Evolutionary conservation across 129 eudicot species (phyloP).

Genomic region (Pittosporum tobira): DNA sequence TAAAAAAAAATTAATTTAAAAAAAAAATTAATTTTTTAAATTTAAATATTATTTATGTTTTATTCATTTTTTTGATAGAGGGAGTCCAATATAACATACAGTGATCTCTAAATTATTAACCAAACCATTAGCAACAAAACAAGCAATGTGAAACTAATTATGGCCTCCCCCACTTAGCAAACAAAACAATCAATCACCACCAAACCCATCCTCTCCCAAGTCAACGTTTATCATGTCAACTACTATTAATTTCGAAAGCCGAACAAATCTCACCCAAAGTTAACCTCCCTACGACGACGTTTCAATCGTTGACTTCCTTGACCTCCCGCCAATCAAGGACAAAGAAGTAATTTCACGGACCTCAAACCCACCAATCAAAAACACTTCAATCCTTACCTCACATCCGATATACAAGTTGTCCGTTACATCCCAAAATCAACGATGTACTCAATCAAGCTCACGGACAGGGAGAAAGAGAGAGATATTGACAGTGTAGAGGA

Average conservation of each 20-base stretch:
- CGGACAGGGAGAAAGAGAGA: neutral
- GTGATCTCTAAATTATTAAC: no score
- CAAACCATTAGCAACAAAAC: no score
- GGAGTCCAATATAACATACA: no score
- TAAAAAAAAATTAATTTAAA: no score
- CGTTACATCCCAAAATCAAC: slow-evolving; percentile 12
- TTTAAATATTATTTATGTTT: no score
- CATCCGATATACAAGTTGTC: slow-evolving; percentile 15
- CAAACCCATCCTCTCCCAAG: neutral
- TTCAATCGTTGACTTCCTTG: slow-evolving; percentile 3
- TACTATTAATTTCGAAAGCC: no score
- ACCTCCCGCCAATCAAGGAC: slow-evolving; percentile 15
- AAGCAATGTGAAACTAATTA: no score
- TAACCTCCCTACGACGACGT: slow-evolving; percentile 8
- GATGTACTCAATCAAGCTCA: neutral
- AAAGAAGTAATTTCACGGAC: neutral
- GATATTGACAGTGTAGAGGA: neutral
- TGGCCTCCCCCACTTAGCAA: neutral
- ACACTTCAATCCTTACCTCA: neutral
- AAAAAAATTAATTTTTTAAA: no score
- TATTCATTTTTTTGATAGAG: no score
- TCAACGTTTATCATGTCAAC: neutral
- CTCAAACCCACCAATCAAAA: slow-evolving; percentile 4
- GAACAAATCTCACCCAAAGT: neutral
- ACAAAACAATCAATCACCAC: neutral